Evolutionary conservation across 2,329 filamentous ascomycete genomes (phyloP).

Genomic region (Dactylellina cionopaga): DNA sequence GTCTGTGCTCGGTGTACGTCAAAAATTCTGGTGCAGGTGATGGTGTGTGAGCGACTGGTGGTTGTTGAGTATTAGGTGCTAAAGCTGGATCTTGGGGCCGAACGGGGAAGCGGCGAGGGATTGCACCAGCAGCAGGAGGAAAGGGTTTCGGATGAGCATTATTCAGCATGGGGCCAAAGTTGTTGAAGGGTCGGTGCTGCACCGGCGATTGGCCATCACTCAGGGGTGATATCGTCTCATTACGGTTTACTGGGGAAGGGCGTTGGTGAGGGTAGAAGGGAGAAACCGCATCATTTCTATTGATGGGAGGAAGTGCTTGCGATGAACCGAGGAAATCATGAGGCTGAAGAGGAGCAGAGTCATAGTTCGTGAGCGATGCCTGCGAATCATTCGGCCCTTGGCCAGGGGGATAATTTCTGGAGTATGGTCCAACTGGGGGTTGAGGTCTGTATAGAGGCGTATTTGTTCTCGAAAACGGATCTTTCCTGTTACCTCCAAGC

Average conservation of each 20-base stretch:
- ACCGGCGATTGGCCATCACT: conserved; percentile 11
- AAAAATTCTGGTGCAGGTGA: conserved; percentile 38
- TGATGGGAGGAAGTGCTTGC: conserved; percentile 27
- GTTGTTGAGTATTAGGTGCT: conserved; percentile 3
- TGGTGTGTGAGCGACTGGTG: conserved; percentile 16
- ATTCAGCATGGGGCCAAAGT: conserved; percentile 25
- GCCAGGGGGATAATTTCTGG: conserved; percentile 6
- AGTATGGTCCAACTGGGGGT: conserved; percentile 40
- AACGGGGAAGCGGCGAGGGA: conserved; percentile 35
- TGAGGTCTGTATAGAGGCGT: conserved; percentile 40
- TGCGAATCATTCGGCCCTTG: conserved; percentile 34
- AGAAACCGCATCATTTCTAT: conserved; percentile 41
- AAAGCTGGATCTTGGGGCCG: conserved; percentile 39
- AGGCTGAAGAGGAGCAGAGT: conserved; percentile 36
- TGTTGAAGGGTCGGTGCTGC: conserved; percentile 20
- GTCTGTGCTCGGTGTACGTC: conserved; percentile 40
- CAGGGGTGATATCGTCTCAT: conserved; percentile 39
- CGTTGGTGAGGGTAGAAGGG: conserved; percentile 44
- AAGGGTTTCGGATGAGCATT: conserved; percentile 24
- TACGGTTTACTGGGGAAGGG: conserved; percentile 31
- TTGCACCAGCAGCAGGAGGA: not conserved
- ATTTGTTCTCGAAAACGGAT: conserved; percentile 38
- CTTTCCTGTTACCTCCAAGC: conserved; percentile 26
- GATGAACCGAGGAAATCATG: conserved; percentile 44
- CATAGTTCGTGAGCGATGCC: conserved; percentile 46